Percentiles rank a stretch among this genome's conserved stretches.
Conservation (phyloP, 2,329 filamentous ascomycete genomes). For the Magnaporthales sp. region DNA sequence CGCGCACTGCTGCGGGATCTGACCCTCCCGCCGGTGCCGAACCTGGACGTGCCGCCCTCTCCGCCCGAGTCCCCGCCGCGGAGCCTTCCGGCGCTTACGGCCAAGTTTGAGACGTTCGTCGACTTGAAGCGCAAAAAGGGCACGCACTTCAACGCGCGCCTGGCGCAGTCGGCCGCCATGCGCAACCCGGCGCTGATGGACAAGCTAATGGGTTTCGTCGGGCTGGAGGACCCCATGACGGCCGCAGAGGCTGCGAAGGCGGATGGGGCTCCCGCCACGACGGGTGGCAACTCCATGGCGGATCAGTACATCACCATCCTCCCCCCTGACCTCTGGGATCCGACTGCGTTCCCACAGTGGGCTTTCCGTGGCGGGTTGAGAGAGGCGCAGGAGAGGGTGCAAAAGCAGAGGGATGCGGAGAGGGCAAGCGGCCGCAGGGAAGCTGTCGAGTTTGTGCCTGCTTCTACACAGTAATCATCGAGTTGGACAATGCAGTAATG, state of each 20-base stretch:
- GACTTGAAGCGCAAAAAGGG: slow-evolving; percentile 63
- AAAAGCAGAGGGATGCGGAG: slow-evolving; percentile 30
- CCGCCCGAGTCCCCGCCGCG: slow-evolving; percentile 53
- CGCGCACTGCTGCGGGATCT: slow-evolving; percentile 60
- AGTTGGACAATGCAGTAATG: slow-evolving; percentile 14
- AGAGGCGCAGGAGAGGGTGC: slow-evolving; percentile 35
- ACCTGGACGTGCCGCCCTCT: slow-evolving; percentile 66
- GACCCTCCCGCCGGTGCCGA: slow-evolving; percentile 63
- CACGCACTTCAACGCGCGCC: slow-evolving; percentile 69
- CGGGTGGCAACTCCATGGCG: not conserved
- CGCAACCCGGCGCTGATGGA: slow-evolving; percentile 65
- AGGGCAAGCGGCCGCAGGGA: slow-evolving; percentile 26
- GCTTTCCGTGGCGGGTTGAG: slow-evolving; percentile 43
- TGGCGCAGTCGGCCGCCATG: slow-evolving; percentile 57
- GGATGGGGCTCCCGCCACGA: slow-evolving; percentile 19
- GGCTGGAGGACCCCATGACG: slow-evolving; percentile 23
- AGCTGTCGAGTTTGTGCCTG: slow-evolving; percentile 41
- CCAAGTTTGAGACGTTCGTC: slow-evolving; percentile 67
- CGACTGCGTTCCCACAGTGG: slow-evolving; percentile 43
- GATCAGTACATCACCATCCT: slow-evolving; percentile 58
- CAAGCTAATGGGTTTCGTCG: slow-evolving; percentile 64
- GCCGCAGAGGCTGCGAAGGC: slow-evolving; percentile 13
- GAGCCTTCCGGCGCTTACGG: slow-evolving; percentile 33
- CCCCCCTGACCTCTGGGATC: slow-evolving; percentile 47
- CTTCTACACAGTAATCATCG: slow-evolving; percentile 12